These are phyloP conservation scores for Miamiensis avidus DNA, from an alignment of 169 alveolate genomes.

Conservation along the genomic window DNA sequence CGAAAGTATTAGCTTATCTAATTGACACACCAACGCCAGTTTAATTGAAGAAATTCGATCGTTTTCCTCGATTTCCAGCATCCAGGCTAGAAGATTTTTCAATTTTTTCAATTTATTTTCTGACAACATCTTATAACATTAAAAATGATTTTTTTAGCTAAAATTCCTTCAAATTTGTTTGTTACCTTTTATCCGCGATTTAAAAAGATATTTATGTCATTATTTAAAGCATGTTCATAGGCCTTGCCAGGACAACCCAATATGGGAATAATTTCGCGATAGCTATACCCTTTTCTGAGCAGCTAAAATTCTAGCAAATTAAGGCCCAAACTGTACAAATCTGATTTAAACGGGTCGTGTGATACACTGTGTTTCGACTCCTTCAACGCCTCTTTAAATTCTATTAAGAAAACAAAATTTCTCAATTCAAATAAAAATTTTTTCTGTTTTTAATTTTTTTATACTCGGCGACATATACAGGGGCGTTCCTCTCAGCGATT, in stretches of 20 bases:
- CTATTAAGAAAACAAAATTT: background rate
- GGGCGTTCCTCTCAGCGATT: background rate
- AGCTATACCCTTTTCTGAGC: background rate
- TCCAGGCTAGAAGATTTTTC: slow-evolving; percentile 1
- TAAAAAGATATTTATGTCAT: slow-evolving; percentile 1
- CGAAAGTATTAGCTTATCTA: slow-evolving; percentile 10
- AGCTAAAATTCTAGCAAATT: background rate
- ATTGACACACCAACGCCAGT: slow-evolving; percentile 4
- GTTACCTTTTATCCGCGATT: slow-evolving; percentile 1
- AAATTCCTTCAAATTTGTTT: background rate
- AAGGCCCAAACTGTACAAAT: background rate
- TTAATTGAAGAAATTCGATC: slow-evolving; percentile 6
- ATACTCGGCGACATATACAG: slow-evolving; percentile 10
- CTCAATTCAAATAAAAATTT: no score
- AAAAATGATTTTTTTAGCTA: background rate
- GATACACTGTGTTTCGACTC: background rate
- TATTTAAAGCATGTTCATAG: slow-evolving; percentile 1
- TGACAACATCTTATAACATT: background rate
- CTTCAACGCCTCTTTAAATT: background rate
- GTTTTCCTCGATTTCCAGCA: slow-evolving; percentile 11
- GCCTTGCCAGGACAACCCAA: background rate
- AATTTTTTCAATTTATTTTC: background rate
- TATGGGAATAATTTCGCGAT: background rate
- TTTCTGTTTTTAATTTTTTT: background rate
- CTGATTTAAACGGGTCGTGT: background rate